Evolutionary conservation across 228 moss, liverwort and hornwort species (phyloP), one percentile per base, ranked within the genome.

Genomic region (Sphagnum magellanicum): DNA sequence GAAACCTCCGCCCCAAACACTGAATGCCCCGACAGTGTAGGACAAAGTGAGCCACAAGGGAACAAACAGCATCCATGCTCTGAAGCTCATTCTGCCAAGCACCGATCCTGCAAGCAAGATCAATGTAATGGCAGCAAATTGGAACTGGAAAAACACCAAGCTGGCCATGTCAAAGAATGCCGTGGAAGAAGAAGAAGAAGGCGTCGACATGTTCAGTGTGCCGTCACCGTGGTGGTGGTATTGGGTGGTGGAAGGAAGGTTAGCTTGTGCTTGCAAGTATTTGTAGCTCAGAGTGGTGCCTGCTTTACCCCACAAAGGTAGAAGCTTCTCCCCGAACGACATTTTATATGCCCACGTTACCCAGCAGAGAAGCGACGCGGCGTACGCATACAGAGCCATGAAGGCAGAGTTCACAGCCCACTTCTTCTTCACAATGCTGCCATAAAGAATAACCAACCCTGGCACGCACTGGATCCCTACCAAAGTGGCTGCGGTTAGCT

Each of bases 331-430:
- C 15, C 89, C 89, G 64, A 89, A 89, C 5, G 89, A 83, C 89
- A 89, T 89, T 69, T 89, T 85, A 74, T 86, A 89, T 1, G 81
- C 89, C 79, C 83, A 89, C 6, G 81, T 75, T 3, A 89, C 89
- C 89, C 89, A 89, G 78, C 86, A 86, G 0, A 89, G 70, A 0
- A 89, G 76, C 46, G 79, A 79, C 0, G 86, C 86, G 0, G 86
- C 89, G 66, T 86, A 86, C 0, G 89, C 89, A 51, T 89, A 89
- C 63, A 89, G 76, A 6, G 86, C 83, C 89, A 86, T 89, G 79
- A 89, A 89, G 1, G 89, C 89, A 5, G 83, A 83, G 71, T 89
- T 89, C 6, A 89, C 85, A 4, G 89, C 89, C 89, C 89, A 89
- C 72, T 89, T 89, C 70, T 86, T 89, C 72, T 89, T 89, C 63